These are phyloP conservation scores for Penicillium paneum DNA, from an alignment of 2,329 filamentous ascomycete genomes.

Conservation along the genomic window DNA sequence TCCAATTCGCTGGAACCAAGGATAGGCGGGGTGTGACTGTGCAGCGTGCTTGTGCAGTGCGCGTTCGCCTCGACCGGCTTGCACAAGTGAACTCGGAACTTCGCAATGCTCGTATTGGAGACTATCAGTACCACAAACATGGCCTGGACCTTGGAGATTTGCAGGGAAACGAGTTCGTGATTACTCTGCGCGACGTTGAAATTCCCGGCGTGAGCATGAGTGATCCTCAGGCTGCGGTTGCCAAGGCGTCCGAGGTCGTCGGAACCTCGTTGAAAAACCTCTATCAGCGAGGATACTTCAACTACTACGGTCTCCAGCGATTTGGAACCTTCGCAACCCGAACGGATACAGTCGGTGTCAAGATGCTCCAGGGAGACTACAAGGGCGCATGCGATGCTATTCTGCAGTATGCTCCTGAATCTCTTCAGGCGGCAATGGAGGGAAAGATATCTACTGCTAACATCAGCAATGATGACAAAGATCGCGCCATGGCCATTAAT, in stretches of 20 bases:
- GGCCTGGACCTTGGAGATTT: conserved; percentile 80
- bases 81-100: conserved; percentile 60
- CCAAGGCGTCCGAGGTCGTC: conserved; percentile 47
- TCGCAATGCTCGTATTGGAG: conserved; percentile 65
- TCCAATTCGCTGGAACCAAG: conserved; percentile 85
- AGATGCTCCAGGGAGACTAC: conserved; percentile 78
- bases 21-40: conserved; percentile 82
- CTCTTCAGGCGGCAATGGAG: conserved; percentile 57
- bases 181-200: conserved; percentile 81
- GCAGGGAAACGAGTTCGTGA: conserved; percentile 85
- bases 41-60: conserved; percentile 70
- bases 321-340: conserved; percentile 86
- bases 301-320: conserved; percentile 96
- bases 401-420: conserved; percentile 65
- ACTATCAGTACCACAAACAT: conserved; percentile 72
- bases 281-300: conserved; percentile 77
- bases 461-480: conserved; percentile 70
- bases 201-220: conserved; percentile 49
- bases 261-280: conserved; percentile 64
- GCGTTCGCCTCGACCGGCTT: conserved; percentile 61
- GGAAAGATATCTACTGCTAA: conserved; percentile 42
- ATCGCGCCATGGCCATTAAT: conserved; percentile 74
- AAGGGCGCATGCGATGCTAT: conserved; percentile 76
- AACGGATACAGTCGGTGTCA: conserved; percentile 79
- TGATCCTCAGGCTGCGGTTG: conserved; percentile 47